These are phyloP conservation scores for Ustilago loliicola DNA, from an alignment of 1,284 basidiomycete genomes.

Conservation along the genomic window DNA sequence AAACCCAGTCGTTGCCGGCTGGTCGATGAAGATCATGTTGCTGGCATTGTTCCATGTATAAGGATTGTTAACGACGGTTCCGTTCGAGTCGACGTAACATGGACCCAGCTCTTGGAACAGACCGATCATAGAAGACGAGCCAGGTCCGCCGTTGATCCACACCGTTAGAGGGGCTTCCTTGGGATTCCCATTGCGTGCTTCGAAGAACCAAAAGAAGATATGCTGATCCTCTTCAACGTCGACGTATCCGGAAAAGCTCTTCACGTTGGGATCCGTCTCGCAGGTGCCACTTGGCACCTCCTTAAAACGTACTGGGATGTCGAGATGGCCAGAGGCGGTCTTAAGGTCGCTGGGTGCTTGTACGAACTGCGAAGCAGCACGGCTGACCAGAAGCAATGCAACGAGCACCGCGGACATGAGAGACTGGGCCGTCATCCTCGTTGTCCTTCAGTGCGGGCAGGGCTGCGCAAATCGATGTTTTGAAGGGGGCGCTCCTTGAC, in stretches of 20 bases:
- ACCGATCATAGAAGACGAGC: constrained; percentile 79
- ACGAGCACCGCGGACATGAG: constrained; percentile 8
- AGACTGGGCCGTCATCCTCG: constrained; percentile 1
- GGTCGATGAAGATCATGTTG: constrained; percentile 82
- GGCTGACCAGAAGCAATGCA: constrained; percentile 8
- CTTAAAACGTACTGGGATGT: constrained; percentile 56
- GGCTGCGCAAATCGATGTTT: background rate
- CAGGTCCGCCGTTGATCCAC: constrained; percentile 72
- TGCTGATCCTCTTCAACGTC: constrained; percentile 51
- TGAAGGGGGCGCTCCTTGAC: background rate
- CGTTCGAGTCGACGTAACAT: constrained; percentile 77
- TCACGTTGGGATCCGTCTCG: constrained; percentile 79
- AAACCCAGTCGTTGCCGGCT: constrained; percentile 72
- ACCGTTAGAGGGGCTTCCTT: constrained; percentile 45
- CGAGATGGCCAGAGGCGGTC: constrained; percentile 30
- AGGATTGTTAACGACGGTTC: constrained; percentile 75
- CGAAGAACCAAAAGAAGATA: constrained; percentile 63
- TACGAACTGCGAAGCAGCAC: constrained; percentile 30
- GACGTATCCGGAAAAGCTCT: constrained; percentile 74
- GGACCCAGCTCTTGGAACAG: constrained; percentile 80
- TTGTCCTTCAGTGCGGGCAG: background rate
- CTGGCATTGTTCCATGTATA: constrained; percentile 78
- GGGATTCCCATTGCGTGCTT: constrained; percentile 51
- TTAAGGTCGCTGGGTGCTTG: constrained; percentile 40
- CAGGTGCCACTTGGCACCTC: constrained; percentile 76